Base-by-base conservation (phyloP, 164 flowering plant genomes). In the Taxillus chinensis region DNA sequence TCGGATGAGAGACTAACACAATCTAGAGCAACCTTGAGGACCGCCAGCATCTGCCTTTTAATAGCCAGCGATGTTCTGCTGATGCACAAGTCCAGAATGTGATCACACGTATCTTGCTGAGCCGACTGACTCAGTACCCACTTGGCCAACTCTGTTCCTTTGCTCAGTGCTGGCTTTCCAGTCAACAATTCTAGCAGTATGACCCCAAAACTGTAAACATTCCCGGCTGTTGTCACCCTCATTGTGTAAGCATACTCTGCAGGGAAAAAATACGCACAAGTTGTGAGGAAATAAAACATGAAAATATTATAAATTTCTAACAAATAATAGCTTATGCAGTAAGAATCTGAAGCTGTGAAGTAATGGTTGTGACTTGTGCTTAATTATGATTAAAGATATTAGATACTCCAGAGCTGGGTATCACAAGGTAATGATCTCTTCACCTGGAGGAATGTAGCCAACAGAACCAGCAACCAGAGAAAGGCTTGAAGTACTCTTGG, bases 161-260 rank as follows among this genome's bases (percentile, higher is more conserved):
- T 73, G n/a, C 74, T 71, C 8, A 84, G 82, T 7, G 95, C 82
- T 38, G 82, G 82, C 64, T 78, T 82, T 55, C 91, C 95, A 0
- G 88, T 82, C 39, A 88, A 61, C 68, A 86, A 55, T 63, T 88
- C 91, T 54, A 88, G 79, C 45, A 86, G 76, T 58, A 88, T 55
- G 9, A 88, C 86, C 41, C 92, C 96, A 55, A 84, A 89, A 65
- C 92, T 89, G 67, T 89, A 89, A 7, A 89, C 83, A 45, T 89
- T 88, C 55, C 88, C 96, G 5, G 89, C 82, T 66, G 64, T 72
- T 10, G 96, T 86, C 52, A 88, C 80, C 69, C 88, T 78, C 92
- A 88, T 84, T 15, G 90, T 86, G 79, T 86, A 86, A n/a, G 96
- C 92, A 55, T 88, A 88, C 69, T 88, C 96, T 86, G 88, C 66